Base-by-base conservation (phyloP, 768 basidiomycete species). In the Amanita rubescens region DNA sequence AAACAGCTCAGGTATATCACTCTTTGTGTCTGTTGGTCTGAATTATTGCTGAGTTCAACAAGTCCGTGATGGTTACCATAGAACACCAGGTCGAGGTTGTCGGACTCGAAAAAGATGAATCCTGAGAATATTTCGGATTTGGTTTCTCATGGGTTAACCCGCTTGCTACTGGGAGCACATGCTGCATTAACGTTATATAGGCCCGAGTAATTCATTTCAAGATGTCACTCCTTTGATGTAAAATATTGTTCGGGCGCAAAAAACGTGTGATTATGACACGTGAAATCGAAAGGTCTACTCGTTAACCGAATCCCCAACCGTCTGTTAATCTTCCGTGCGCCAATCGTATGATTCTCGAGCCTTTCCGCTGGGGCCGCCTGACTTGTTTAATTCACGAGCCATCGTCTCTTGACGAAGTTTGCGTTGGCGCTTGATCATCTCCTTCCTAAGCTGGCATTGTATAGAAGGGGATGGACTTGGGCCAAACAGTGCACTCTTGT, bases 341-440 rank as follows among this genome's bases (percentile, higher is more conserved):
- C 52, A 53, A 25, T 46, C 52, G 19, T 46, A 53, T 12, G 42
- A 19, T 9, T 53, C 52, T 11, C 30, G 49, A 39, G 45, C 27
- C 32, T 46, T 32, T 25, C 27, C 20, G 24, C 7, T 15, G 35
- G 34, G 32, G 27, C 7, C 6, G 15, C 33, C 2, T 10, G 22
- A 27, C 17, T 15, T 24, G 5, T 25, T 43, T 7, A 14, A 30
- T 33, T 37, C 42, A n/a, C 33, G 52, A 43, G 42, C 17, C 32
- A 37, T 20, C 44, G 20, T 51, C 32, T 53, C 43, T 34, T 53
- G 52, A 37, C 52, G 52, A 24, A 25, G 24, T 38, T 30, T 53
- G 32, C 52, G 42, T 37, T 53, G 52, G 12, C 52, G 43, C 34
- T 37, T 53, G 15, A 53, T 53, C 43, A 25, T 53, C n/a, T 53